phyloP scores from a whole-genome alignment of 768 basidiomycete genomes.

The Peribolospora kevripleyi region DNA sequence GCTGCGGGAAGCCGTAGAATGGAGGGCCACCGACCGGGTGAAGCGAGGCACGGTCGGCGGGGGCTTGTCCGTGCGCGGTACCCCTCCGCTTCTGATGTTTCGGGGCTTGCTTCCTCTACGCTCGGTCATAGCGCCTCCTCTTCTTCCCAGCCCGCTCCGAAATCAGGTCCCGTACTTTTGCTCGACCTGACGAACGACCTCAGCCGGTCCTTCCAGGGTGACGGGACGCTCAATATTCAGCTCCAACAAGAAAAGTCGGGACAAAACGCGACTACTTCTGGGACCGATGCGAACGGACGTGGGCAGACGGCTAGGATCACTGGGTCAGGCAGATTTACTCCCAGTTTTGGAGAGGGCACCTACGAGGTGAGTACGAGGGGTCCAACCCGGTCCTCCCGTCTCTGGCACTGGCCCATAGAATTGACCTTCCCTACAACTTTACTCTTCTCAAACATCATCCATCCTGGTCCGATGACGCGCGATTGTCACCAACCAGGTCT shows the following conservation, averaged over 20 bases:
- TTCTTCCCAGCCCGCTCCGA: too few relatives aligned
- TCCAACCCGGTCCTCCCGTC: not conserved
- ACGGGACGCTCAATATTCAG: not conserved
- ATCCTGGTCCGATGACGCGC: too few relatives aligned
- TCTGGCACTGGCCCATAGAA: not conserved
- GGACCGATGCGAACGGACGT: too few relatives aligned
- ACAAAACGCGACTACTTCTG: not conserved
- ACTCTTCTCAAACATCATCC: too few relatives aligned
- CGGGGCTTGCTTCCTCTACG: too few relatives aligned
- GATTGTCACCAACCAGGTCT: not conserved
- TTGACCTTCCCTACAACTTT: not conserved
- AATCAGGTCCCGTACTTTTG: not conserved
- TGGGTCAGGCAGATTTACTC: not conserved
- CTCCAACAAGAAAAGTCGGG: not conserved
- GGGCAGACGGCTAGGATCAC: too few relatives aligned
- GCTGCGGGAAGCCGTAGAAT: too few relatives aligned
- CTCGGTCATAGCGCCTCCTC: too few relatives aligned
- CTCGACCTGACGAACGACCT: not conserved
- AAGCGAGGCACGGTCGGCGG: too few relatives aligned
- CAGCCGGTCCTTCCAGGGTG: not conserved
- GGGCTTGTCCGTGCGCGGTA: too few relatives aligned
- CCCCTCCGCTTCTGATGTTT: too few relatives aligned
- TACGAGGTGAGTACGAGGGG: not conserved
- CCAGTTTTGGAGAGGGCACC: not conserved
- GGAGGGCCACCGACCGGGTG: too few relatives aligned